Conservation (phyloP, 257 asterid genomes). For the Solanum peruvianum region DNA sequence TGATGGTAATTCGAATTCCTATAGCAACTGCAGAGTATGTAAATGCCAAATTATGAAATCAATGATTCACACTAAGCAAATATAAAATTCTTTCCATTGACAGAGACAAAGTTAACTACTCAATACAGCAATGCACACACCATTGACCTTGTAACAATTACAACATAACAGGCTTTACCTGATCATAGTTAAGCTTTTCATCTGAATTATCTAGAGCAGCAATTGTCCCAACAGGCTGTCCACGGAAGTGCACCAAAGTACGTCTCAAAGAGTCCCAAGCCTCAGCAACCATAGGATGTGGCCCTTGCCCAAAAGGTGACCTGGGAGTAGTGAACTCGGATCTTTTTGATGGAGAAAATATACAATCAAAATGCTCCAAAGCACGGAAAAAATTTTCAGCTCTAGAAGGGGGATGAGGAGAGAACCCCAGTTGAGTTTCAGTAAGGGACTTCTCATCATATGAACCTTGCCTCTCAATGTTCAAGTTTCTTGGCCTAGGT, state of each 20-base stretch:
- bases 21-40: background rate
- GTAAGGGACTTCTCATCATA: conserved; percentile 51
- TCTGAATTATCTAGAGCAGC: conserved; percentile 76
- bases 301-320: conserved; percentile 31
- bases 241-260: conserved; percentile 64
- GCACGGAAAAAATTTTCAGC: conserved; percentile 32
- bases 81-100: background rate
- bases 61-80: background rate
- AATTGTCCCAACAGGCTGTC: conserved; percentile 78
- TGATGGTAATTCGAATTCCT: background rate
- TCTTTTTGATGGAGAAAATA: conserved; percentile 38
- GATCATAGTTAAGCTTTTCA: conserved; percentile 81
- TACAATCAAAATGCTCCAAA: conserved; percentile 34
- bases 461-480: conserved; percentile 58
- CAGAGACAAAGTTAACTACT: background rate
- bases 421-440: conserved; percentile 28
- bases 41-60: background rate
- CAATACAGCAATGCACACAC: background rate
- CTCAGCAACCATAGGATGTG: conserved; percentile 56
- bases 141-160: background rate
- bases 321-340: conserved; percentile 54
- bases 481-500: conserved; percentile 32
- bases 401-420: conserved; percentile 53
- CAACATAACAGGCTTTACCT: conserved; percentile 21
- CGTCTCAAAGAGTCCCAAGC: conserved; percentile 72